Conservation (phyloP, 163 green algal species). For the Coccomyxa subellipsoidea region DNA sequence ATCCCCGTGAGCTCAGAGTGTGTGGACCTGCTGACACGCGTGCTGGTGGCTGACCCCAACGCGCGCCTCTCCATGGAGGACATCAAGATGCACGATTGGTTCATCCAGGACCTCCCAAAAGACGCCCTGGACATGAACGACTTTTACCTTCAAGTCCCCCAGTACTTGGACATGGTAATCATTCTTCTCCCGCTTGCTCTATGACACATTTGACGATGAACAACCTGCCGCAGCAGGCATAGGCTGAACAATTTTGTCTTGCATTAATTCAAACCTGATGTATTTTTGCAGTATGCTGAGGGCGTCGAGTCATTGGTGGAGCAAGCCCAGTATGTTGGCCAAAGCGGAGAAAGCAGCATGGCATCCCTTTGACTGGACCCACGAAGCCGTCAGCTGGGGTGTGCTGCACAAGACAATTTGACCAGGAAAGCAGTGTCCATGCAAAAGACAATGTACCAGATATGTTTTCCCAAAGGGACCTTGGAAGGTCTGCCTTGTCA, state of each 20-base stretch:
- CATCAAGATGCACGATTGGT: slow-evolving; percentile 41
- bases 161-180: neutral
- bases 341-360: neutral
- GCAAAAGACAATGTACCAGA: neutral
- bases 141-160: slow-evolving; percentile 3
- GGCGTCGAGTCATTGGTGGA: neutral
- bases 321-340: neutral
- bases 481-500: neutral
- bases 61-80: slow-evolving; percentile 36
- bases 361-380: neutral
- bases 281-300: neutral
- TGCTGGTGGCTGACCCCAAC: slow-evolving; percentile 38
- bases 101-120: slow-evolving; percentile 30
- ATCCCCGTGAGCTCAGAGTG: neutral
- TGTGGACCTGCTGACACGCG: slow-evolving; percentile 21
- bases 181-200: no score
- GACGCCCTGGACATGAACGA: slow-evolving; percentile 38
- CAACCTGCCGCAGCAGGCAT: no score
- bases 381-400: no score
- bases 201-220: no score
- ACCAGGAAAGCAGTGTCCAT: neutral
- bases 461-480: neutral
- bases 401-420: neutral
- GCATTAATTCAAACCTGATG: neutral
- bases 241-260: neutral